Evolutionary conservation across 108 stramenopile species (phyloP), one percentile per base, ranked within the genome.

Genomic region (Cyclotella distinguenda): DNA sequence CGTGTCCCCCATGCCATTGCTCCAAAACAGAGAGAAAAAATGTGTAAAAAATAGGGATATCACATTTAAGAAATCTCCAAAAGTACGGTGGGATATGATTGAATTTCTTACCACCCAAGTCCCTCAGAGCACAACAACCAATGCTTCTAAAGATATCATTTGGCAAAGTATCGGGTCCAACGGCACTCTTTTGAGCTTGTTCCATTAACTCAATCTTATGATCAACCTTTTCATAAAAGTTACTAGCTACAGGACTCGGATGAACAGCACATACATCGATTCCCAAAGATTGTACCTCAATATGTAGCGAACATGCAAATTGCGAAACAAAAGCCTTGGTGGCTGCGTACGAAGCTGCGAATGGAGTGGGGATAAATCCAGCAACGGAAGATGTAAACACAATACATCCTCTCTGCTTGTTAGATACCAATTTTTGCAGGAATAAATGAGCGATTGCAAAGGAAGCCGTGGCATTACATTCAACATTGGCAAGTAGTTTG

Each of bases 301-400:
- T 94, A 63, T 95, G 95, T 43, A 95, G 64, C 27, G 88, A 89
- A 48, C 82, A 80, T 19, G 97, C 95, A 42, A 96, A 71, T 66
- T 96, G 95, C 15, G 88, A 86, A 13, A 98, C 86, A 85, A 98
- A 99, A 6, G 98, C 97, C 90, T 99, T 99, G 45, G 98, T 98
- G 10, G 96, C 93, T 16, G 97, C 99, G 69, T 99, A 99, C 82
- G 95, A 92, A 56, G 93, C 95, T 6, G 97, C 95, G 73, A 97
- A 99, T 9, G 99, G 99, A 0, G 96, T 91, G 7, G 99, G 98
- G 59, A 98, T 96, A 74, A 95, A 97, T 0, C 94, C 97, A n/a
- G 96, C 95, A 11, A 95, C 96, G 53, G 89, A 92, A 19, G 94
- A 95, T 0, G 99, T 99, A 64, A 98, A 99, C 33, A 98, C 91